A percentile compares a stretch with the other conserved stretches of the same genome.
Evolutionary conservation across 2,329 filamentous ascomycete genomes (phyloP).

Genomic region (Metarhizium album): DNA sequence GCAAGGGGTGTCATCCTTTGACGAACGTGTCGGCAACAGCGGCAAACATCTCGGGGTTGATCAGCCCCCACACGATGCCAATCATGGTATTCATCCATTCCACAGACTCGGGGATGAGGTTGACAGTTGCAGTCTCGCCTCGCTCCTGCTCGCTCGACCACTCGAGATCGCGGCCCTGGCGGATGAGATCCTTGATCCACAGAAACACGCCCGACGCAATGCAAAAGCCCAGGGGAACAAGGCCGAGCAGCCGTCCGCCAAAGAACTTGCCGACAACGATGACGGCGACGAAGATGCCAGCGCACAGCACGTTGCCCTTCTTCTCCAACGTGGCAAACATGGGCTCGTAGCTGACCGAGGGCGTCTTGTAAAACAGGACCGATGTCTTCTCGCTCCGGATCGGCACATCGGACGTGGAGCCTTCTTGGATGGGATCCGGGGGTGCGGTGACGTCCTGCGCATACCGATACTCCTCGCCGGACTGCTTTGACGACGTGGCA

Average conservation of each 20-base stretch:
- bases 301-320: constrained; percentile 59
- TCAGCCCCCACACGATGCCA: constrained; percentile 74
- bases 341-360: constrained; percentile 78
- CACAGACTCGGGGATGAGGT: constrained; percentile 85
- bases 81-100: constrained; percentile 93
- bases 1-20: neutral
- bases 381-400: constrained; percentile 97
- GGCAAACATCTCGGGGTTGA: constrained; percentile 94
- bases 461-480: constrained; percentile 67
- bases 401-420: constrained; percentile 83
- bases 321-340: constrained; percentile 71
- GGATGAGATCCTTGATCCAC: constrained; percentile 81
- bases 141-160: constrained; percentile 82
- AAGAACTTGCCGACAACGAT: constrained; percentile 69
- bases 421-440: constrained; percentile 72
- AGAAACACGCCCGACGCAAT: constrained; percentile 71
- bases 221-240: constrained; percentile 63
- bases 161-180: constrained; percentile 71
- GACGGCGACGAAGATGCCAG: constrained; percentile 61
- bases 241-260: constrained; percentile 64
- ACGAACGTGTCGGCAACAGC: constrained; percentile 70
- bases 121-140: constrained; percentile 75
- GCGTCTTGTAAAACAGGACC: constrained; percentile 89
- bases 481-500: constrained; percentile 60
- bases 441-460: constrained; percentile 86